Conservation (phyloP, 2,329 filamentous ascomycete genomes). For the Fusarium nygamai region DNA sequence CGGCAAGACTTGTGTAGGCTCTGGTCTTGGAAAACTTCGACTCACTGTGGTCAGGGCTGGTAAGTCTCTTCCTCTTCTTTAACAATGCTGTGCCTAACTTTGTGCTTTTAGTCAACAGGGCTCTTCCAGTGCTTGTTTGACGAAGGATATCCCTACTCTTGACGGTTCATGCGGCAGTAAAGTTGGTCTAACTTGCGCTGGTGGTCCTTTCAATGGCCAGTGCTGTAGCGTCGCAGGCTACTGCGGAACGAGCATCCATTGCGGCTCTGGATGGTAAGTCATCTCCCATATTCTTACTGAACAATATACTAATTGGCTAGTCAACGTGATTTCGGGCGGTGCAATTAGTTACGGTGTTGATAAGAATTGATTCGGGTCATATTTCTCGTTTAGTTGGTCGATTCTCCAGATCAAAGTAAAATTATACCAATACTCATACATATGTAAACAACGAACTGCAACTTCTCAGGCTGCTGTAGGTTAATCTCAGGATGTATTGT, state of each 20-base stretch:
- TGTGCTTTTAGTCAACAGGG: neutral
- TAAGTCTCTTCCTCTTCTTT: neutral
- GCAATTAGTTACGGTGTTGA: neutral
- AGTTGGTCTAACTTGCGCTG: constrained; percentile 2
- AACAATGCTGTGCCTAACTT: neutral
- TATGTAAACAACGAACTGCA: neutral
- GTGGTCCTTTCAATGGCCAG: constrained; percentile 11
- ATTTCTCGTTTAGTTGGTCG: no score
- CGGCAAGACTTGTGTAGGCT: constrained; percentile 7
- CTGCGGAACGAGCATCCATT: neutral
- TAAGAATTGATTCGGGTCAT: no score
- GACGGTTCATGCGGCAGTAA: constrained; percentile 2
- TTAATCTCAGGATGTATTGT: no score
- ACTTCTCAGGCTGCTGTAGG: neutral
- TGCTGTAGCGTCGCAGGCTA: neutral
- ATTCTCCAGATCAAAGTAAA: no score
- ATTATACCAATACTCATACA: neutral
- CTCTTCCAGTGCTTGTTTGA: neutral
- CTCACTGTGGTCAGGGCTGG: constrained; percentile 15
- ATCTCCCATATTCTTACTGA: neutral
- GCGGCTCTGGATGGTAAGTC: neutral
- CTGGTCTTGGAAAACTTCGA: constrained; percentile 1
- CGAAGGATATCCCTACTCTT: neutral
- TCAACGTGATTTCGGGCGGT: neutral
- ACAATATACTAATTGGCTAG: neutral